Evolutionary conservation across 805 yeast species (phyloP).

Genomic region (Diddensiella transvaalensis): DNA sequence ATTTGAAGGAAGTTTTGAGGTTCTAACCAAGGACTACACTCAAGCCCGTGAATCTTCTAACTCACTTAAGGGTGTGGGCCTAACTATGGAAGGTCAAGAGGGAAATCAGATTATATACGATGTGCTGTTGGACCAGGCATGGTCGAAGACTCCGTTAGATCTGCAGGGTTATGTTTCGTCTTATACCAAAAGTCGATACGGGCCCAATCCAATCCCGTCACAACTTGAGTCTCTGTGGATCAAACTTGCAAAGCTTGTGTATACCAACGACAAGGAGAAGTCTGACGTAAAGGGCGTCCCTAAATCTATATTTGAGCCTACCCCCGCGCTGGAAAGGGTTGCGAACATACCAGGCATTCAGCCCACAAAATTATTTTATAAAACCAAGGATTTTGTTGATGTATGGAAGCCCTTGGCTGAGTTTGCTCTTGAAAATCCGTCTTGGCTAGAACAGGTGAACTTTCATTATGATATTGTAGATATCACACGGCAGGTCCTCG

Average conservation of each 20-base stretch:
- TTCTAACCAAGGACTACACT: slow-evolving; percentile 15
- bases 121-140: slow-evolving; percentile 15
- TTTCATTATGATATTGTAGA: slow-evolving; percentile 19
- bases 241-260: slow-evolving; percentile 13
- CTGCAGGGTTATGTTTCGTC: slow-evolving; percentile 4
- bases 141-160: slow-evolving; percentile 12
- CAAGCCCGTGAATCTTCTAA: slow-evolving; percentile 9
- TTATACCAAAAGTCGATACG: slow-evolving; percentile 12
- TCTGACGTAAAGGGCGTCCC: slow-evolving; percentile 10
- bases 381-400: slow-evolving; percentile 4
- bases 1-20: slow-evolving; percentile 15
- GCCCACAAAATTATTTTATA: slow-evolving; percentile 11
- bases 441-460: slow-evolving; percentile 5
- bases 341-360: slow-evolving; percentile 13
- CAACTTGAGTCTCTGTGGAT: slow-evolving; percentile 10
- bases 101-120: slow-evolving; percentile 19
- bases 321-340: slow-evolving; percentile 13
- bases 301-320: slow-evolving; percentile 9
- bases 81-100: slow-evolving; percentile 19
- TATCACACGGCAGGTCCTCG: slow-evolving; percentile 16
- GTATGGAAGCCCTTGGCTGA: slow-evolving; percentile 12
- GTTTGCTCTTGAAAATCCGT: slow-evolving; percentile 3
- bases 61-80: slow-evolving; percentile 14
- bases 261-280: slow-evolving; percentile 10
- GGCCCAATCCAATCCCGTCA: slow-evolving; percentile 9